A percentile compares a stretch with the other conserved stretches of the same genome.
Conservation (phyloP, 495 filamentous ascomycete genomes). For the Penicillium cosmopolitanum region DNA sequence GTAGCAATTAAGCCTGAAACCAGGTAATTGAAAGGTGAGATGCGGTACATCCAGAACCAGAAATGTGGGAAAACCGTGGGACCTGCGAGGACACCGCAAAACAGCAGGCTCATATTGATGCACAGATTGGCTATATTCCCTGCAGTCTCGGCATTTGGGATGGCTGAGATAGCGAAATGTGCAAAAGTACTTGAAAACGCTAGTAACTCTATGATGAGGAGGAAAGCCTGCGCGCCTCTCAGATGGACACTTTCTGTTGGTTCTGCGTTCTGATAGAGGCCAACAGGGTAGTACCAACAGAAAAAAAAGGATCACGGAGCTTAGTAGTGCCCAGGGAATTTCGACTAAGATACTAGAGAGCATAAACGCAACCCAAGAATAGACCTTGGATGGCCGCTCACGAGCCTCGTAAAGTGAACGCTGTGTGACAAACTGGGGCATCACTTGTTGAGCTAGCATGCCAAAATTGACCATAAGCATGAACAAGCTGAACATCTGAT, state of each 20-base stretch:
- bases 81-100: constrained; percentile 59
- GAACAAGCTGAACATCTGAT: constrained; percentile 18
- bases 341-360: constrained; percentile 64
- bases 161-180: constrained; percentile 54
- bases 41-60: constrained; percentile 73
- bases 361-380: constrained; percentile 67
- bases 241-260: constrained; percentile 38
- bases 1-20: constrained; percentile 58
- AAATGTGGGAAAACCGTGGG: constrained; percentile 61
- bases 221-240: constrained; percentile 53
- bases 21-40: constrained; percentile 66
- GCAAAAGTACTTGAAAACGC: constrained; percentile 58
- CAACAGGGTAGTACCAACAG: constrained; percentile 66
- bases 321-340: constrained; percentile 64
- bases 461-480: constrained; percentile 11
- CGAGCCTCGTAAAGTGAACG: constrained; percentile 10
- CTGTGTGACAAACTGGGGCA: constrained; percentile 14
- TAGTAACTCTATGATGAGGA: constrained; percentile 50
- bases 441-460: constrained; percentile 14
- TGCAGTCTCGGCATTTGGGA: constrained; percentile 53
- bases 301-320: constrained; percentile 56
- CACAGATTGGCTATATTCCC: constrained; percentile 54
- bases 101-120: constrained; percentile 55
- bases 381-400: constrained; percentile 58
- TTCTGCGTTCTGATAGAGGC: constrained; percentile 53